phyloP scores from a whole-genome alignment of 805 yeast species.

The Ogataea nakhonphanomensis region DNA sequence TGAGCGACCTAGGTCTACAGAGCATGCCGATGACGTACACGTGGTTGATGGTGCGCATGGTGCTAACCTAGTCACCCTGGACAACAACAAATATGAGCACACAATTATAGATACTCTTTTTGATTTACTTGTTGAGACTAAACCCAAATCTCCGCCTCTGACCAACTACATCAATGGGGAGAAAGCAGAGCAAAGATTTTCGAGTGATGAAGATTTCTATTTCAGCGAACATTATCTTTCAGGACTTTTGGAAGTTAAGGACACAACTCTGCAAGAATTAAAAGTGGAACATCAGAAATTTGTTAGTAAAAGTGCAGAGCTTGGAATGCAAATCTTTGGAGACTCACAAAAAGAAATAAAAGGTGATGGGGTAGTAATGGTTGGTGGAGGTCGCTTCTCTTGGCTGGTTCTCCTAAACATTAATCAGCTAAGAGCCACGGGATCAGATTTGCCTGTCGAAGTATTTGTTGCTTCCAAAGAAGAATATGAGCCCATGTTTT shows the following conservation, averaged over 20 bases:
- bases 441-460: slow-evolving; percentile 48
- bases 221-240: slow-evolving; percentile 46
- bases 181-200: slow-evolving; percentile 43
- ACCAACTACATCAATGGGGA: slow-evolving; percentile 38
- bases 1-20: too few species aligned
- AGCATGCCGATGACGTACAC: too few species aligned
- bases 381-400: slow-evolving; percentile 51
- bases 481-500: slow-evolving; percentile 46
- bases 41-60: slow-evolving; percentile 2
- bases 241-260: slow-evolving; percentile 39
- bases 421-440: slow-evolving; percentile 41
- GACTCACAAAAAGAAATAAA: slow-evolving; percentile 10
- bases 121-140: slow-evolving; percentile 22
- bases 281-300: slow-evolving; percentile 16
- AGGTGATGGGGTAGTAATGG: slow-evolving; percentile 43
- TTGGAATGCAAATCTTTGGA: slow-evolving; percentile 37
- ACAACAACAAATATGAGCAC: neutral
- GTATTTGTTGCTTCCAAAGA: slow-evolving; percentile 41
- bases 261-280: slow-evolving; percentile 24
- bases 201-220: slow-evolving; percentile 37
- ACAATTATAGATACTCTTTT: slow-evolving; percentile 22
- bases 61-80: neutral
- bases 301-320: slow-evolving; percentile 23
- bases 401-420: slow-evolving; percentile 51
- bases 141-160: slow-evolving; percentile 40